phyloP scores from a whole-genome alignment of 2,329 filamentous ascomycete genomes.

The Alternaria sp. region DNA sequence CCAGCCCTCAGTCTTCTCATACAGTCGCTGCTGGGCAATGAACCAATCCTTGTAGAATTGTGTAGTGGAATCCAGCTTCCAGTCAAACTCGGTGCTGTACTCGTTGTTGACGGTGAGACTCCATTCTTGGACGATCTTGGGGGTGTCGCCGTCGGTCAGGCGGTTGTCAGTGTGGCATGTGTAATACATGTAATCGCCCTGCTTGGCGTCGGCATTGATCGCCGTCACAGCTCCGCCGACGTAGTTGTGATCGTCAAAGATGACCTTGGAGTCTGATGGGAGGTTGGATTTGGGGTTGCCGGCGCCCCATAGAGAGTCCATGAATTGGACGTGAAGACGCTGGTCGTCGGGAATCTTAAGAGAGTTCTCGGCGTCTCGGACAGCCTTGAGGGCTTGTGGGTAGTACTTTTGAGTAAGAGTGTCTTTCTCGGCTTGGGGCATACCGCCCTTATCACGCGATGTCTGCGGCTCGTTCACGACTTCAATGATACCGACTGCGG shows the following conservation, averaged over 20 bases:
- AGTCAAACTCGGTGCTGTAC: slow-evolving; percentile 54
- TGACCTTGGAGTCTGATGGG: slow-evolving; percentile 49
- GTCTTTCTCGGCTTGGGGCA: slow-evolving; percentile 35
- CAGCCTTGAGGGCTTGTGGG: slow-evolving; percentile 52
- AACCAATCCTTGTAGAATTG: slow-evolving; percentile 65
- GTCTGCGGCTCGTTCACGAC: slow-evolving; percentile 64
- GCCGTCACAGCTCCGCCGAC: slow-evolving; percentile 52
- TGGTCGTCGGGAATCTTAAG: slow-evolving; percentile 52
- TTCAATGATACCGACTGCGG: slow-evolving; percentile 63
- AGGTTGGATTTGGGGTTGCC: slow-evolving; percentile 61
- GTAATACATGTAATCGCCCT: slow-evolving; percentile 56
- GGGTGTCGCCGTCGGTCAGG: slow-evolving; percentile 43
- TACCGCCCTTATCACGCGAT: slow-evolving; percentile 10
- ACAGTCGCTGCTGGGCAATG: slow-evolving; percentile 61
- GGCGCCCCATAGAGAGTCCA: slow-evolving; percentile 62
- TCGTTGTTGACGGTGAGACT: slow-evolving; percentile 60
- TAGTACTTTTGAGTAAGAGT: slow-evolving; percentile 51
- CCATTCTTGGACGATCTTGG: slow-evolving; percentile 67
- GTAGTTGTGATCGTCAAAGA: slow-evolving; percentile 67
- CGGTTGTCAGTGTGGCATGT: slow-evolving; percentile 57
- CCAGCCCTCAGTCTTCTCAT: slow-evolving; percentile 63
- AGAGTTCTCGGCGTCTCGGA: slow-evolving; percentile 58
- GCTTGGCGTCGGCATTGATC: slow-evolving; percentile 42
- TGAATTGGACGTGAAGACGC: slow-evolving; percentile 62
- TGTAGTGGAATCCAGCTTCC: slow-evolving; percentile 32